Evolutionary conservation across 345 rosid species (phyloP).

Genomic region (Adansonia digitata): DNA sequence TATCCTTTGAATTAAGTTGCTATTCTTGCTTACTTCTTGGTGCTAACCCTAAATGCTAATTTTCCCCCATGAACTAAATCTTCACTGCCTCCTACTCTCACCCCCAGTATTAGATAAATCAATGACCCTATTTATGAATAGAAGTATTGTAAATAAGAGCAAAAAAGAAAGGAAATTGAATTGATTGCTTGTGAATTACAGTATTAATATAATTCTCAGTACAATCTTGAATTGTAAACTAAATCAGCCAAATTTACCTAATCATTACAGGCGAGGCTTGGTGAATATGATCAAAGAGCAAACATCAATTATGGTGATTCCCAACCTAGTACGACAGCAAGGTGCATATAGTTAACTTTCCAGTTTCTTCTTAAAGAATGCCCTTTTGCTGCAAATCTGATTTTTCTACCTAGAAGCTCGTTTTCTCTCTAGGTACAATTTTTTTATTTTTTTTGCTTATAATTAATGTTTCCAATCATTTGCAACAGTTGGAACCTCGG

Average conservation of each 20-base stretch:
- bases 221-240: neutral
- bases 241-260: neutral
- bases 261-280: constrained; percentile 57
- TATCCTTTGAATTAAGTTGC: constrained; percentile 1
- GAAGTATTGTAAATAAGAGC: neutral
- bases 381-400: neutral
- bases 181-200: neutral
- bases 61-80: neutral
- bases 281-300: constrained; percentile 55
- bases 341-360: constrained; percentile 32
- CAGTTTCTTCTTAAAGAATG: neutral
- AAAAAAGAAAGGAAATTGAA: neutral
- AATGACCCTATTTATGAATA: neutral
- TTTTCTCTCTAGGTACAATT: neutral
- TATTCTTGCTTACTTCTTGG: neutral
- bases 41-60: constrained; percentile 6
- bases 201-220: neutral
- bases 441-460: neutral
- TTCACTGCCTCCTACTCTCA: neutral
- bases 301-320: constrained; percentile 57
- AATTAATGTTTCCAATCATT: neutral
- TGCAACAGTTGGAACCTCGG: constrained; percentile 61
- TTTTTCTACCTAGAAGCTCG: neutral
- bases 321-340: constrained; percentile 43
- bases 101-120: neutral